Base-by-base conservation (phyloP, 441 rosid species). In the Kokia cookei region DNA sequence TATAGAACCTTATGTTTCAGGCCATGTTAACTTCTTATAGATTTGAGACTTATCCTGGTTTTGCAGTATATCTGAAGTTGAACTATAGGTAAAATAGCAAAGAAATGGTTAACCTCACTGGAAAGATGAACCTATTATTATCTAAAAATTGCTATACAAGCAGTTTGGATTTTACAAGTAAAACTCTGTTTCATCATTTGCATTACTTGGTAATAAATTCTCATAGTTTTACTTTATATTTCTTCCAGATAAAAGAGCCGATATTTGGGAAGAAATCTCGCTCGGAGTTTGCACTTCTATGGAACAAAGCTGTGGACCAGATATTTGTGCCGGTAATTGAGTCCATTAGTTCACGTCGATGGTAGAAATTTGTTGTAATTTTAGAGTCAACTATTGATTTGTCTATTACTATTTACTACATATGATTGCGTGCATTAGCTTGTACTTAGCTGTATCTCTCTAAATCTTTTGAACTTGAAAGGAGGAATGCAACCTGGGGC, bases 271-370 rank as follows among this genome's bases (percentile, higher is more conserved):
- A 83, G 82, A 81, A 86, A 58, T 88, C 82, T 43, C 88, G 86
- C 19, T 73, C 84, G 2, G 88, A 89, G 77, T 59, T 86, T 58
- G 91, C 88, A 50, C 86, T 82, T 58, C 19, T 82, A 76, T 91
- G 99, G 97, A 93, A 93, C 91, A 86, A 83, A 86, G 84, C 94
- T 65, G 97, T 96, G 73, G 98, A 96, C 69, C 85, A 83, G 84
- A 82, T 89, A 65, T 88, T 95, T 73, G 88, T 85, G 68, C 93
- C 94, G 65, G 74, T 87, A 11, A 84, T 96, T 73, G 85, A 84
- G 48, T 86, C 82, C 62, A 82, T 90, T 65, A 87, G 89, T 77
- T 91, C 97, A 5, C 91, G 89, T 64, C 82, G 83, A 77, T 90
- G 88, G 91, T 90, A 88, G 78, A 70, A 61, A 48, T 66, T 32